Conservation (phyloP, 2,329 filamentous ascomycete genomes). For the Cladosporium sp. region DNA sequence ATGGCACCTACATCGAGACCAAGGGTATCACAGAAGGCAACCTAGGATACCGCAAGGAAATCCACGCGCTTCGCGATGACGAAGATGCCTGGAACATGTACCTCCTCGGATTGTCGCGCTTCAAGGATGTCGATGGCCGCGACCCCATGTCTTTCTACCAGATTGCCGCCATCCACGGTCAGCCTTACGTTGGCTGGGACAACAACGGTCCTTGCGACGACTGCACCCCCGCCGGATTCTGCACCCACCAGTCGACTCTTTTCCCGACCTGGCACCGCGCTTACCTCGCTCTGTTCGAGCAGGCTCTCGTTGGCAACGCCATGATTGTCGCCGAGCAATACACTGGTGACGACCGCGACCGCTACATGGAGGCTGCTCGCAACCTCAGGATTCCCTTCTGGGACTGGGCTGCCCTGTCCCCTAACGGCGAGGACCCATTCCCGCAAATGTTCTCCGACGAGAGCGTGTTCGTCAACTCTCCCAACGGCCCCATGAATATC, state of each 20-base stretch:
- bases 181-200: constrained; percentile 16
- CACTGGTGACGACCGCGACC: constrained; percentile 2
- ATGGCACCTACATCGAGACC: constrained; percentile 9
- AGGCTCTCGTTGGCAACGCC: constrained; percentile 13
- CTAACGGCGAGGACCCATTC: constrained; percentile 10
- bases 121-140: constrained; percentile 10
- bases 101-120: constrained; percentile 13
- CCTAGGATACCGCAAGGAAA: constrained; percentile 13
- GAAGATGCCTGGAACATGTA: constrained; percentile 17
- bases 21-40: neutral
- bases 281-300: constrained; percentile 19
- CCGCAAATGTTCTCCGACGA: constrained; percentile 19
- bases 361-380: constrained; percentile 20
- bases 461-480: constrained; percentile 21
- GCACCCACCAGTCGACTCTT: constrained; percentile 17
- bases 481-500: constrained; percentile 15
- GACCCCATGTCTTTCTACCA: constrained; percentile 17
- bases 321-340: constrained; percentile 11
- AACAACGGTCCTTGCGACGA: constrained; percentile 13
- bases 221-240: constrained; percentile 22
- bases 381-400: constrained; percentile 26
- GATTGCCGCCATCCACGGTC: constrained; percentile 18
- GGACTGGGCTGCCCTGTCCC: constrained; percentile 21
- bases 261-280: constrained; percentile 20
- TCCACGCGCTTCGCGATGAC: constrained; percentile 13